phyloP scores from a whole-genome alignment of 208 protist genomes.

The Lotmaria passim region DNA sequence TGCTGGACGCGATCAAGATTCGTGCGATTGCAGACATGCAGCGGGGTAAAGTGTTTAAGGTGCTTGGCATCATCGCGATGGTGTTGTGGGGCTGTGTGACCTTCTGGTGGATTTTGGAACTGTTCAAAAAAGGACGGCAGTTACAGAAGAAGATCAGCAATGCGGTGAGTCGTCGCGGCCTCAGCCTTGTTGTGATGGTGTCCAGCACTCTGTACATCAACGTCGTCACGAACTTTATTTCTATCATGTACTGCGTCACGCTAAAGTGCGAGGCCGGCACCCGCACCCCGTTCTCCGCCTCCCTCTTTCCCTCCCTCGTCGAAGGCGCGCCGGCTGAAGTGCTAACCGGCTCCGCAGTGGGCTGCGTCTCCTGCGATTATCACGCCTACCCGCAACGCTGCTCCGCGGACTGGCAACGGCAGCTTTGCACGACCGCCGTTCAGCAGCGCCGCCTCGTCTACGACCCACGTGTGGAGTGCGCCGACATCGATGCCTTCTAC shows the following conservation, averaged over 20 bases:
- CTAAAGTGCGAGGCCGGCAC: constrained; percentile 46
- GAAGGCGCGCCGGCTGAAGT: neutral
- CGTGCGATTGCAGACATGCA: constrained; percentile 38
- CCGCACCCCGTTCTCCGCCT: constrained; percentile 32
- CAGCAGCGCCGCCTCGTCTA: constrained; percentile 51
- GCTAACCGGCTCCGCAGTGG: neutral
- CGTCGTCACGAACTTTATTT: constrained; percentile 64
- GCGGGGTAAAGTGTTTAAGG: constrained; percentile 37
- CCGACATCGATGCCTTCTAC: constrained; percentile 47
- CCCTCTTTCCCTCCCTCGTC: constrained; percentile 35
- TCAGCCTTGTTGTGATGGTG: constrained; percentile 44
- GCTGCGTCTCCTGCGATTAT: constrained; percentile 59
- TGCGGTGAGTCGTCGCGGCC: constrained; percentile 18
- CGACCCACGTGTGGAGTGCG: constrained; percentile 60
- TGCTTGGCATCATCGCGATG: constrained; percentile 32
- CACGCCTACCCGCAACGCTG: constrained; percentile 54
- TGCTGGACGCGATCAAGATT: constrained; percentile 36
- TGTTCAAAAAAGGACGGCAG: constrained; percentile 44
- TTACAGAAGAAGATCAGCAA: constrained; percentile 29
- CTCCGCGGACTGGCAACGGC: constrained; percentile 27
- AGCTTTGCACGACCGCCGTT: constrained; percentile 34
- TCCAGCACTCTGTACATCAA: constrained; percentile 65
- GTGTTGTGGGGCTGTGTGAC: constrained; percentile 20
- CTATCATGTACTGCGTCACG: constrained; percentile 56
- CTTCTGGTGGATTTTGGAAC: constrained; percentile 48